These are phyloP conservation scores for Oehlia diaphana DNA, from an alignment of 192 early-diverging fungal genomes.

Conservation along the genomic window DNA sequence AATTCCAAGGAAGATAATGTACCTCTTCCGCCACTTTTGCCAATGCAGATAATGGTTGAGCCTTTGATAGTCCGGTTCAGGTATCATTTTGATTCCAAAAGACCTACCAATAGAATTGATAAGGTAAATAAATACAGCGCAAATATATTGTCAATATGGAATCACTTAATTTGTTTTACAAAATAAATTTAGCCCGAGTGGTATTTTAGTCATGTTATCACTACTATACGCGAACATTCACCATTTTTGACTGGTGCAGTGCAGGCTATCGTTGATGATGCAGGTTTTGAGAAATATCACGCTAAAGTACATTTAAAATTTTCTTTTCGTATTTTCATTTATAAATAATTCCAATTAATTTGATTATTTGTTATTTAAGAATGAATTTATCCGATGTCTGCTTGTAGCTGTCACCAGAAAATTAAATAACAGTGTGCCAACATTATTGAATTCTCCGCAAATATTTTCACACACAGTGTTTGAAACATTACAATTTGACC, in stretches of 20 bases:
- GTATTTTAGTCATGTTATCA: conserved; percentile 65
- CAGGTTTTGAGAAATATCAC: conserved; percentile 45
- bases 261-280: conserved; percentile 60
- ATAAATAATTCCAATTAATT: not conserved
- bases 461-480: conserved; percentile 66
- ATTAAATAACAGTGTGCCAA: conserved; percentile 51
- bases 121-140: conserved; percentile 46
- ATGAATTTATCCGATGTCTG: conserved; percentile 65
- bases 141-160: not conserved
- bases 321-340: not conserved
- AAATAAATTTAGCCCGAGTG: conserved; percentile 64
- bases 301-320: conserved; percentile 42
- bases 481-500: conserved; percentile 68
- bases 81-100: conserved; percentile 71
- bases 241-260: conserved; percentile 64
- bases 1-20: conserved; percentile 26
- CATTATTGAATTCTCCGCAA: conserved; percentile 54
- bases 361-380: conserved; percentile 28
- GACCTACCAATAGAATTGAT: conserved; percentile 72
- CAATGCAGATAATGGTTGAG: conserved; percentile 57
- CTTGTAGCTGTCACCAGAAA: conserved; percentile 58
- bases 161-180: not conserved
- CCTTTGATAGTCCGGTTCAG: conserved; percentile 65
- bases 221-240: conserved; percentile 58
- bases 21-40: conserved; percentile 42